Conservation (phyloP, 345 rosid genomes). For the Nephelium lappaceum region DNA sequence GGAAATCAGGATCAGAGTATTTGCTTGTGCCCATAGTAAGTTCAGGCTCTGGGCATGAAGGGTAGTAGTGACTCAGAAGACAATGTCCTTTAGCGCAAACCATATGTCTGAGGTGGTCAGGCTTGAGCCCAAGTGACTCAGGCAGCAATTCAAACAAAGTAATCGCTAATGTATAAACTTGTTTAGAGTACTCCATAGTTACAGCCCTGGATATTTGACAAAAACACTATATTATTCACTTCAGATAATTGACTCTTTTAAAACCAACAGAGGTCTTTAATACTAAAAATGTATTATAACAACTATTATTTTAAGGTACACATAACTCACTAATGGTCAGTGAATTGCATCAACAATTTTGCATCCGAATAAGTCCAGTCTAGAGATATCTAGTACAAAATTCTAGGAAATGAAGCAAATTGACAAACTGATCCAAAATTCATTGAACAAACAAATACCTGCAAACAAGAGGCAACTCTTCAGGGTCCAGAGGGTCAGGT, state of each 20-base stretch:
- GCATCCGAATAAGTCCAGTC: too few species aligned
- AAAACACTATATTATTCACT: too few species aligned
- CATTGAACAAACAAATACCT: conserved; percentile 12
- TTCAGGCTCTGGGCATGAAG: conserved; percentile 44
- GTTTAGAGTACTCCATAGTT: conserved; percentile 12
- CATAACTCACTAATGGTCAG: too few species aligned
- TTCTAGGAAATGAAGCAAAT: neutral
- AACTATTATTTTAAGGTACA: too few species aligned
- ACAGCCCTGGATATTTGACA: conserved; percentile 12
- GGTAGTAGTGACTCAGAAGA: conserved; percentile 34
- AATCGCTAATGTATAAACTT: conserved; percentile 17
- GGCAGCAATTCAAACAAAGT: conserved; percentile 24
- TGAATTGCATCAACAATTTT: too few species aligned
- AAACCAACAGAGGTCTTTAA: neutral
- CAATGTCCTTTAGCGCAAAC: conserved; percentile 22
- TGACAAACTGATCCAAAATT: neutral
- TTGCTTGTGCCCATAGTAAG: conserved; percentile 42
- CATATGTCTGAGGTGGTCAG: conserved; percentile 11
- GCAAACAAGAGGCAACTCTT: conserved; percentile 23
- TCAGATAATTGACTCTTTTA: too few species aligned
- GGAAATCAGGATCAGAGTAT: conserved; percentile 51
- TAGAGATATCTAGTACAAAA: neutral
- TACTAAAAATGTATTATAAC: too few species aligned
- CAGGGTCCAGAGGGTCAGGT: conserved; percentile 15
- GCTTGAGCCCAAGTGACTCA: conserved; percentile 29